A percentile compares a stretch with the other conserved stretches of the same genome.
Conservation (phyloP, 2,329 filamentous ascomycete genomes). For the Fragosphaeria purpurea region DNA sequence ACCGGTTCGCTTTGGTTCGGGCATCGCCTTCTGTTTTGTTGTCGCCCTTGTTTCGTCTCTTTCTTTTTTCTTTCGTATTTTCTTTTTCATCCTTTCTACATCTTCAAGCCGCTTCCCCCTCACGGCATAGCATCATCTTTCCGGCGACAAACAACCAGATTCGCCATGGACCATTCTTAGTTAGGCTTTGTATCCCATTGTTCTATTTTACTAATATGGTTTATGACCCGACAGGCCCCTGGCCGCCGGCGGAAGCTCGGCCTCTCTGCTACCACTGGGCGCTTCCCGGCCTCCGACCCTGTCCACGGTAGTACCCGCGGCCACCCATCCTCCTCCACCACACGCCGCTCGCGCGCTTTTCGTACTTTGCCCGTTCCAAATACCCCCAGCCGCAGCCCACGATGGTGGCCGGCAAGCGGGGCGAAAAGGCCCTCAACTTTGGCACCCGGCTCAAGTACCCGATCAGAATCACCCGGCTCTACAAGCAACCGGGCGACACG, state of each 20-base stretch:
- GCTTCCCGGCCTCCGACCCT: not conserved
- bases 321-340: conserved; percentile 3
- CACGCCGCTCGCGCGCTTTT: conserved; percentile 9
- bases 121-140: not conserved
- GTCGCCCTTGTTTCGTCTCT: no score
- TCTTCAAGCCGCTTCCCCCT: not conserved
- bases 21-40: no score
- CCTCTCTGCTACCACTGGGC: not conserved
- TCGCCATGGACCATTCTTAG: conserved; percentile 2
- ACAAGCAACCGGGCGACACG: conserved; percentile 64
- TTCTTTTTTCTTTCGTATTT: not conserved
- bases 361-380: conserved; percentile 9
- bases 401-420: conserved; percentile 13
- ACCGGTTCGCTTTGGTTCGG: no score
- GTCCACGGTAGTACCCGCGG: conserved; percentile 8
- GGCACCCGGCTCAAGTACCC: conserved; percentile 73
- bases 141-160: not conserved
- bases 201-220: conserved; percentile 13
- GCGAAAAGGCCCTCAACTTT: conserved; percentile 31
- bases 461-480: conserved; percentile 79
- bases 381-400: conserved; percentile 2
- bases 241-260: no score
- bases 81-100: not conserved
- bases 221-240: conserved; percentile 5
- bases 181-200: conserved; percentile 1